Evolutionary conservation across 352 stramenopile species (phyloP), one percentile per base, ranked within the genome.

Genomic region (Plasmopara muralis): DNA sequence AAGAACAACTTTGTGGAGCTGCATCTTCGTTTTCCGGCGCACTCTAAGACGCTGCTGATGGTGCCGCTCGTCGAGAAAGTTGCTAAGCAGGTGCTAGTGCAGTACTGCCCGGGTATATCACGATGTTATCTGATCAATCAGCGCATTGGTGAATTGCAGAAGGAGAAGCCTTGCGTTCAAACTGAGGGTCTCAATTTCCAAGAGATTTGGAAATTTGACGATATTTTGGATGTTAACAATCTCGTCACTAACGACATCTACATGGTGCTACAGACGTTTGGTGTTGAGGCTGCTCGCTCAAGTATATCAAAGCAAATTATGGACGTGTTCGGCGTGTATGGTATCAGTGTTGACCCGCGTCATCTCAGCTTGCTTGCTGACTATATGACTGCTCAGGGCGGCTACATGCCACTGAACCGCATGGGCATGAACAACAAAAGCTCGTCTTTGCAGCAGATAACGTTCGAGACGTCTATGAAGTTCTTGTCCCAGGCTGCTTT

Each of bases 221-320:
- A 97, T 50, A 76, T 89, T 25, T 71, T 98, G 16, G 93, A 98
- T 70, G 89, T 98, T 37, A 97, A 97, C 62, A 79, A 94, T 43
- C 65, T 99, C 14, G 72, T 87, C 47, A 98, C 95, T 18, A 99
- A 99, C 76, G 95, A 99, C 70, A 98, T 99, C 59, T 98, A 89
- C 70, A 71, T 93, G 52, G 93, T 99, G 55, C 66, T 98, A 48
- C 87, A 90, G 54, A 95, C 92, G 4, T 99, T 99, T 70, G 97
- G 97, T 58, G 96, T 99, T 7, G 97, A 99, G 67, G 97, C 97
- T 16, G 94, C 95, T 42, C 87, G 97, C 18, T 94, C 86, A 34
- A 97, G 80, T 50, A 99, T 99, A 75, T 96, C 98, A 6, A 92
- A 98, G 53, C 96, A 99, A 80, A 98, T 99, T 63, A 95, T 88